phyloP scores from a whole-genome alignment of 2,329 filamentous ascomycete species.

The Xylariaceae sp. region DNA sequence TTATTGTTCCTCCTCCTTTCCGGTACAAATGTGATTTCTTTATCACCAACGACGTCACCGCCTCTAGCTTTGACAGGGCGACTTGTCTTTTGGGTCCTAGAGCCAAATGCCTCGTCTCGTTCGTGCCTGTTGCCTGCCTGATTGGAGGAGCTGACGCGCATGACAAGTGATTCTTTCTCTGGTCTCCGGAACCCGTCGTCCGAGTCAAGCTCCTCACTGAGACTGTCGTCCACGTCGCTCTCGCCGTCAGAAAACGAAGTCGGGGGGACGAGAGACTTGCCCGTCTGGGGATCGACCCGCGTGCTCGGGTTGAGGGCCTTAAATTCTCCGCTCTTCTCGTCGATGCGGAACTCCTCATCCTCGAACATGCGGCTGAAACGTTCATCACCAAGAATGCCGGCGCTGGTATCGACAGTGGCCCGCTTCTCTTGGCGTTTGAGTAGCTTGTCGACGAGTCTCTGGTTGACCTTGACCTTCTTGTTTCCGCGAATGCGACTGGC shows the following conservation, averaged over 20 bases:
- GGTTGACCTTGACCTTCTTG: conserved; percentile 98
- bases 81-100: conserved; percentile 46
- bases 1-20: conserved; percentile 49
- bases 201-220: conserved; percentile 33
- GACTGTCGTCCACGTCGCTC: conserved; percentile 37
- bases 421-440: conserved; percentile 60
- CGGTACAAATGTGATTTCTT: conserved; percentile 69
- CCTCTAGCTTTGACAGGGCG: conserved; percentile 40
- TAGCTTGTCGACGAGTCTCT: conserved; percentile 69
- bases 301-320: conserved; percentile 85
- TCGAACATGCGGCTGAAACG: conserved; percentile 89
- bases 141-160: conserved; percentile 65
- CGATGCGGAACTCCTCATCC: conserved; percentile 86
- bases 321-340: conserved; percentile 86
- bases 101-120: conserved; percentile 52
- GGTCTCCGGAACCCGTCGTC: conserved; percentile 25
- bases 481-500: conserved; percentile 87
- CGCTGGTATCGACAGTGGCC: conserved; percentile 51
- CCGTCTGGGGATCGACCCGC: conserved; percentile 35
- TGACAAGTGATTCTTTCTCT: conserved; percentile 40
- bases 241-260: conserved; percentile 42
- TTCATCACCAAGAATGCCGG: conserved; percentile 70
- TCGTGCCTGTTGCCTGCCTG: conserved; percentile 54
- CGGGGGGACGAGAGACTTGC: conserved; percentile 27
- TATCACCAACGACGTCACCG: conserved; percentile 54